A percentile compares a stretch with the other conserved stretches of the same genome.
phyloP scores from a whole-genome alignment of 2,329 filamentous ascomycete species.

The Trichophyton rubrum region DNA sequence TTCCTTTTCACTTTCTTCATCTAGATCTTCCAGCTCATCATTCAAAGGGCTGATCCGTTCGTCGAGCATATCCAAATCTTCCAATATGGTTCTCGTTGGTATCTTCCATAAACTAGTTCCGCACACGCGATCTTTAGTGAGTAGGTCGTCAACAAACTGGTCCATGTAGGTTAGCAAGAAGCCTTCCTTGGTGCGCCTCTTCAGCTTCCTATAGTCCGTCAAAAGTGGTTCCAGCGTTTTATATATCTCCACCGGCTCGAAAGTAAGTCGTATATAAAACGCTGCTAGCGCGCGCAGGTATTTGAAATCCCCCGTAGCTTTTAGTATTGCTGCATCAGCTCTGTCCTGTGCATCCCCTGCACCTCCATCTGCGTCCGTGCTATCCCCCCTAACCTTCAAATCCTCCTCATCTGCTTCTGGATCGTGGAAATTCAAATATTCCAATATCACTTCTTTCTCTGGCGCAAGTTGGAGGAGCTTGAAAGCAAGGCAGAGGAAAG shows the following conservation, averaged over 20 bases:
- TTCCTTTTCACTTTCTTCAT: slow-evolving; percentile 21
- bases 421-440: slow-evolving; percentile 66
- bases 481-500: slow-evolving; percentile 88
- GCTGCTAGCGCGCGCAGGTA: slow-evolving; percentile 81
- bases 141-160: slow-evolving; percentile 82
- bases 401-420: slow-evolving; percentile 46
- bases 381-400: not conserved
- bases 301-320: slow-evolving; percentile 41
- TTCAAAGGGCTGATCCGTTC: slow-evolving; percentile 72
- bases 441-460: slow-evolving; percentile 60
- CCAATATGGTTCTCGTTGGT: slow-evolving; percentile 65
- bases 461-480: slow-evolving; percentile 86
- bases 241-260: slow-evolving; percentile 71
- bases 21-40: slow-evolving; percentile 43
- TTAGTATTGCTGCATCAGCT: slow-evolving; percentile 21
- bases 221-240: slow-evolving; percentile 67
- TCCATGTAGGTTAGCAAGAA: slow-evolving; percentile 72
- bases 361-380: not conserved
- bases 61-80: slow-evolving; percentile 80
- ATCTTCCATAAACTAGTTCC: slow-evolving; percentile 88
- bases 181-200: slow-evolving; percentile 59
- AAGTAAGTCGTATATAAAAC: slow-evolving; percentile 87
- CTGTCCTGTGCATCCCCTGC: slow-evolving; percentile 14
- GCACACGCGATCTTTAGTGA: slow-evolving; percentile 80
- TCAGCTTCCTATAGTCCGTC: slow-evolving; percentile 70